Evolutionary conservation across 1,284 basidiomycete genomes (phyloP).

Genomic region (Sanghuangporus weigelae): DNA sequence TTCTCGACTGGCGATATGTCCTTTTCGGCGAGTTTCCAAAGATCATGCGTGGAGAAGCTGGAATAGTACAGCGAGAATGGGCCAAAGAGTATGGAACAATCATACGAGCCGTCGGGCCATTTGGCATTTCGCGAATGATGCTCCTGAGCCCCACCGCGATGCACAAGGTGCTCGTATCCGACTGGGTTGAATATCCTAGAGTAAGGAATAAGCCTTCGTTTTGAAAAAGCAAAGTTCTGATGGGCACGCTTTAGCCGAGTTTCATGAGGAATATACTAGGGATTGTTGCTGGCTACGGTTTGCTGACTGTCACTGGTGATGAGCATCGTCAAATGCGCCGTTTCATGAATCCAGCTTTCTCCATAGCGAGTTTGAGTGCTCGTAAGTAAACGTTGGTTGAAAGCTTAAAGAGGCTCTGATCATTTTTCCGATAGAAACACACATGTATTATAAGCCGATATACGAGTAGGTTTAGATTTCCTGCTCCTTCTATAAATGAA

Average conservation of each 20-base stretch:
- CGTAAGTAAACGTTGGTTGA: conserved; percentile 30
- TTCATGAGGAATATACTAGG: conserved; percentile 39
- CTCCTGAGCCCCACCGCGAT: conserved; percentile 38
- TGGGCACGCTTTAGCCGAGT: conserved; percentile 28
- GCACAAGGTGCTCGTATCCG: conserved; percentile 38
- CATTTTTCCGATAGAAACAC: conserved; percentile 32
- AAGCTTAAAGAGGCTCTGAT: background rate
- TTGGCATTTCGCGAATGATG: conserved; percentile 42
- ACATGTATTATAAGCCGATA: conserved; percentile 44
- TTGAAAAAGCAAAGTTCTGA: background rate
- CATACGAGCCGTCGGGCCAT: conserved; percentile 38
- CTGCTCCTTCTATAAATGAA: background rate
- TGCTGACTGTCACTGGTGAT: conserved; percentile 42
- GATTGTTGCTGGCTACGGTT: conserved; percentile 39
- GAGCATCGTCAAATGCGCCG: conserved; percentile 45
- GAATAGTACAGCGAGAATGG: conserved; percentile 42
- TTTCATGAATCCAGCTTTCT: conserved; percentile 47
- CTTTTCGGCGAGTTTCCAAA: conserved; percentile 30
- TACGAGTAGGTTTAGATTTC: conserved; percentile 30
- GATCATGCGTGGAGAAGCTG: conserved; percentile 38
- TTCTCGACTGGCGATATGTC: conserved; percentile 28
- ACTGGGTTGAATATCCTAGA: conserved; percentile 42
- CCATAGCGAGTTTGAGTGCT: conserved; percentile 38
- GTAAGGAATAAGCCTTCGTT: conserved; percentile 21
- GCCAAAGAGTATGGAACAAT: conserved; percentile 38